Base-by-base conservation (phyloP, 495 filamentous ascomycete genomes). In the Hypoxylon lienhwacheense region DNA sequence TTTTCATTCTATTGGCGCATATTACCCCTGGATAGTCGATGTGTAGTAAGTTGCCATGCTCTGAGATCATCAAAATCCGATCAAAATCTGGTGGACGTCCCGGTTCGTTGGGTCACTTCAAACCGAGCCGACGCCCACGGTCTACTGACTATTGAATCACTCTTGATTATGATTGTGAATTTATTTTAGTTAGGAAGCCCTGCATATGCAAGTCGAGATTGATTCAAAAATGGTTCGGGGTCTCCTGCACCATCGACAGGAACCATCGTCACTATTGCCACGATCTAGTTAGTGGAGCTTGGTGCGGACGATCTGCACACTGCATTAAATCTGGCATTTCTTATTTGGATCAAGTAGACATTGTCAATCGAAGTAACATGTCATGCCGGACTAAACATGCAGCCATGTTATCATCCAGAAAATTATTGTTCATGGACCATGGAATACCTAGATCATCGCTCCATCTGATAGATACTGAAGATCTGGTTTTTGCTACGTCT, bases 161-260 rank as follows among this genome's bases (percentile, higher is more conserved):
- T n/a, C 17, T 7, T 21, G 21, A 6, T 29, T 31, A 26, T 15
- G 25, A 12, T 31, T 31, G 35, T 12, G n/a, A 15, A 15, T 25
- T 25, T 21, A 24, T n/a, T 40, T 3, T 19, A 22, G 31, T 34
- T n/a, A n/a, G 17, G 3, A 24, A 19, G 11, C 35, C 31, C 11
- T 44, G 45, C 53, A 56, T 49, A 56, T 56, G 53, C 53, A 56
- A 21, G 53, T 50, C 44, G 12, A 8, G 53, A 36, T 37, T 34
- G 46, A 35, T 37, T 55, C 46, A 44, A 24, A n/a, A 37, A 61
- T 61, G 55, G 46, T 17, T 47, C 34, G 37, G 29, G 26, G 29
- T 51, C 41, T 42, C 35, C 34, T 39, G 22, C 34, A 39, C 34
- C 40, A 41, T 43, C 14, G n/a, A n/a, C n/a, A 41, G 34, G 20